These are phyloP conservation scores for Aspergillus diversus DNA, from an alignment of 495 filamentous ascomycete species.

Conservation along the genomic window DNA sequence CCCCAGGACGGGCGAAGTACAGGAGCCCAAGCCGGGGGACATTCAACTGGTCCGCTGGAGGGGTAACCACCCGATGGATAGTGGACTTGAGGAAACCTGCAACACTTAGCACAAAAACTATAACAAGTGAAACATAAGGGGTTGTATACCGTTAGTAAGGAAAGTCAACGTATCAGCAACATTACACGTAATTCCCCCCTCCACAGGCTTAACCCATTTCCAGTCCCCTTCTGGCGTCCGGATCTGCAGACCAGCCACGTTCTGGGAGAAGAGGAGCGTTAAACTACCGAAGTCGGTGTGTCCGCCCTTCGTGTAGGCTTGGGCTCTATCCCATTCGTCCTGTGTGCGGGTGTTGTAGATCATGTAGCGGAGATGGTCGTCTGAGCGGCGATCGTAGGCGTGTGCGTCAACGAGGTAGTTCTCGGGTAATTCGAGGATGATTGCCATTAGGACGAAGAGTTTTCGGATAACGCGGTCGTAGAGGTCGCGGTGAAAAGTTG, in stretches of 20 bases:
- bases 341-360: constrained; percentile 52
- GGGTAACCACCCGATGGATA: constrained; percentile 53
- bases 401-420: constrained; percentile 53
- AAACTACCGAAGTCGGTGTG: constrained; percentile 60
- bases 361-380: constrained; percentile 60
- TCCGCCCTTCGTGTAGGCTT: constrained; percentile 48
- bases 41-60: constrained; percentile 48
- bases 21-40: constrained; percentile 49
- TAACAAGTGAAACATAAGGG: neutral
- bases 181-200: constrained; percentile 52
- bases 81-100: constrained; percentile 48
- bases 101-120: neutral
- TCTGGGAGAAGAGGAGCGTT: constrained; percentile 59
- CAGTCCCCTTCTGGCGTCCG: constrained; percentile 47
- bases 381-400: constrained; percentile 47
- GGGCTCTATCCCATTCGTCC: constrained; percentile 48
- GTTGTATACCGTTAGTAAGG: constrained; percentile 36
- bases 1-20: constrained; percentile 48
- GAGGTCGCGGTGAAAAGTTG: constrained; percentile 29
- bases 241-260: constrained; percentile 57
- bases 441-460: constrained; percentile 42
- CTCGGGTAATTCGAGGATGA: constrained; percentile 58
- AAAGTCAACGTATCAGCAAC: constrained; percentile 49
- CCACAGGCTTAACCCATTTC: constrained; percentile 52
- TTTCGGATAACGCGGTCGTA: constrained; percentile 29